Evolutionary conservation across 2,329 filamentous ascomycete genomes (phyloP), one percentile per base, ranked within the genome.

Genomic region (Exophiala dermatitidis): DNA sequence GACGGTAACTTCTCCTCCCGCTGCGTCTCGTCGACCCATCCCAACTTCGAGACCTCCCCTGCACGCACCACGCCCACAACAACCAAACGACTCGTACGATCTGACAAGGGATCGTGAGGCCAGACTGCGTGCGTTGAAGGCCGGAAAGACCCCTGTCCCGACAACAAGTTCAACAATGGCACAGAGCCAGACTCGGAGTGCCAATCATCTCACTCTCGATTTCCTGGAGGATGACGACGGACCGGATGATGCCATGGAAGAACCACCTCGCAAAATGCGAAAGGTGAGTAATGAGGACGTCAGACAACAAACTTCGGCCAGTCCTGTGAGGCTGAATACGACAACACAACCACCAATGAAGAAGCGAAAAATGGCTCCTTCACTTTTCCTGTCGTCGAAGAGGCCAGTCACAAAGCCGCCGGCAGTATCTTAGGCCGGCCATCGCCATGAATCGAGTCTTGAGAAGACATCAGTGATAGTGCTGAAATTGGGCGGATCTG

Each of bases 91-190:
- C 28, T 44, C 55, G 9, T 63, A 62, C 32, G 54, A 62, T 46
- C 38, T 63, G 5, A 60, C 47, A 8, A 59, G 53, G 49, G 67
- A 69, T 49, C 58, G 64, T 36, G 67, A 69, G 58, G 63, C 64
- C 31, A 64, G 65, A 40, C 52, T 69, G 31, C 59, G 64, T 26
- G 63, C 63, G 9, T 57, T 71, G 38, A 65, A 67, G 28, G 60
- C 61, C 1, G 64, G 68, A 1, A 63, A 61, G 26, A 59, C 59
- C 19, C 19, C 19, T 19, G 19, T 19, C 19, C 19, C 19, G 19
- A 19, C 19, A 19, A 19, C 19, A 19, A 19, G 19, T 19, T 19
- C 19, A 19, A 19, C 19, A 19, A 19, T 19, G 19, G 19, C n/a
- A 31, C 28, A 38, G 9, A 12, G 42, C 3, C 6, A 31, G 42